Base-by-base conservation (phyloP, 2,329 filamentous ascomycete genomes). In the Zasmidium cellare region DNA sequence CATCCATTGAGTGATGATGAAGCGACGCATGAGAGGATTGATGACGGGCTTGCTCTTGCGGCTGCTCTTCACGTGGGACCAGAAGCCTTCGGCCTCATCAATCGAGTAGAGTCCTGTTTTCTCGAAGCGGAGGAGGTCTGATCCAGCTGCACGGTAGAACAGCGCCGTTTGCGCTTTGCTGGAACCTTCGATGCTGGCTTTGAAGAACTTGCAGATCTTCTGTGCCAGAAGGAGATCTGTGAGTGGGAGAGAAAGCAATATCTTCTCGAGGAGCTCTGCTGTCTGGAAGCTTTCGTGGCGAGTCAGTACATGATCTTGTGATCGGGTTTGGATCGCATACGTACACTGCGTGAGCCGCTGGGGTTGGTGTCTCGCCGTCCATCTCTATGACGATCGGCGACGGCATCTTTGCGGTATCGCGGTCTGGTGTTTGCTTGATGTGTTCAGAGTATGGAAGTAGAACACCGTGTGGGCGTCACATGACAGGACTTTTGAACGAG, bases 261-360 rank as follows among this genome's bases (percentile, higher is more conserved):
- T 60, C 1, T 38, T 12, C 20, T 60, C 54, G 16, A 60, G 54
- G 9, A 60, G 50, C 50, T 60, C 58, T 12, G 19, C 48, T 5
- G 46, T 56, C 24, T 19, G 9, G 14, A 62, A 59, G 44, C 24
- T 46, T 35, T 16, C n/a, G n/a, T n/a, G 28, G 14, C 28, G 35
- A 9, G 35, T 14, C 35, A 41, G 35, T 18, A 41, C 35, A 41
- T n/a, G 28, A 7, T 41, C 16, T 9, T 14, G 35, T 18, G 35
- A 6, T 28, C 25, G 25, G 25, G 5, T 11, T 28, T 11, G 25
- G 25, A 5, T 11, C 11, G 5, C 25, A 28, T 11, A 28, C 25
- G 25, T 28, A 28, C 25, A 28, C 25, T 28, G 25, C 25, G 25
- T 28, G 25, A 28, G 25, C 25, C 25, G 25, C 25, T 28, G 25